Evolutionary conservation across 352 stramenopile genomes (phyloP).

Genomic region (Phytophthora pistaciae): DNA sequence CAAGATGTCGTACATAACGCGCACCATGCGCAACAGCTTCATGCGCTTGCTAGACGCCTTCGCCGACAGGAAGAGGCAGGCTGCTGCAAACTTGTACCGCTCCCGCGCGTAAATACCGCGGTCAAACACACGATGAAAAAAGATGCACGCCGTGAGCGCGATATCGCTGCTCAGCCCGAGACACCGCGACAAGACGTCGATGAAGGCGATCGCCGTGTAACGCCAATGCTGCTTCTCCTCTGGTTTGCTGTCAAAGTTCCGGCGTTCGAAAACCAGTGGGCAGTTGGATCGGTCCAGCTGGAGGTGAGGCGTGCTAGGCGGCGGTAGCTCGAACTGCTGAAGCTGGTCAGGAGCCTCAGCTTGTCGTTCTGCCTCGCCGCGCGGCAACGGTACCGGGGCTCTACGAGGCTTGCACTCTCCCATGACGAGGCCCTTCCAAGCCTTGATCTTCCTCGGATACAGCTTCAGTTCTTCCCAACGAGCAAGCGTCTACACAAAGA

Average conservation of each 20-base stretch:
- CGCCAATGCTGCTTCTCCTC: slow-evolving; percentile 88
- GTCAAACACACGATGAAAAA: slow-evolving; percentile 86
- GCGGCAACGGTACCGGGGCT: slow-evolving; percentile 56
- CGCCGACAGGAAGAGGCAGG: slow-evolving; percentile 82
- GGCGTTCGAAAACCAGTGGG: slow-evolving; percentile 76
- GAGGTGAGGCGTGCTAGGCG: slow-evolving; percentile 44
- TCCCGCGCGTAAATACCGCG: slow-evolving; percentile 83
- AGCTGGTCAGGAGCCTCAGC: slow-evolving; percentile 75
- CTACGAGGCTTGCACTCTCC: slow-evolving; percentile 76
- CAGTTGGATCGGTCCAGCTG: slow-evolving; percentile 83
- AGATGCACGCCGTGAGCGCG: slow-evolving; percentile 75
- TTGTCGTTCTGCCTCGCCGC: slow-evolving; percentile 72
- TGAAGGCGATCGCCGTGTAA: slow-evolving; percentile 82
- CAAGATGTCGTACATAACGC: slow-evolving; percentile 87
- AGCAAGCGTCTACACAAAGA: slow-evolving; percentile 61
- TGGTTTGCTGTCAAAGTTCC: slow-evolving; percentile 59
- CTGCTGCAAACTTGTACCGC: slow-evolving; percentile 84
- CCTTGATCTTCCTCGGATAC: slow-evolving; percentile 79
- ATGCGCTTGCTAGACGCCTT: slow-evolving; percentile 90
- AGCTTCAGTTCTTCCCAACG: slow-evolving; percentile 87
- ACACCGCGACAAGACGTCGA: slow-evolving; percentile 78
- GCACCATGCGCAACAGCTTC: slow-evolving; percentile 88
- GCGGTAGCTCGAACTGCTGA: slow-evolving; percentile 77
- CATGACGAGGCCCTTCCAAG: slow-evolving; percentile 79
- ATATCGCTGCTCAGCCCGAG: slow-evolving; percentile 77